Evolutionary conservation across 345 rosid species (phyloP), one percentile per base, ranked within the genome.

Genomic region (Aquilaria sinensis): DNA sequence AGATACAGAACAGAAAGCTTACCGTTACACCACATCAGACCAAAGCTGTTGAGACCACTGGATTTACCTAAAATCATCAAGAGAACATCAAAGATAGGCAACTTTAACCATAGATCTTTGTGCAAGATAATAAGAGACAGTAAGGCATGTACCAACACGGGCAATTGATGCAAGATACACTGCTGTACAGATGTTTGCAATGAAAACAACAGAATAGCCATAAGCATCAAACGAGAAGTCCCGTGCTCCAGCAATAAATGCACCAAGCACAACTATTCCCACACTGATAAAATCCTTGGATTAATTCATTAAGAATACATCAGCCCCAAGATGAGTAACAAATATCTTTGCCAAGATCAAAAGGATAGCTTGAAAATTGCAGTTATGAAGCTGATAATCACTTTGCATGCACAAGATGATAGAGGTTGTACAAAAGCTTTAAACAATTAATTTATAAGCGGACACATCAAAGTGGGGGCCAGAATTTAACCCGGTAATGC

Each of bases 1-100:
- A 51, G 23, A 48, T 51, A 47, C 32, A 47, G 14, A 13, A 37
- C 55, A 52, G 47, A 47, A 9, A 57, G 57, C 70, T 66, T 74
- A 84, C 89, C 89, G 62, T 81, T 84, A 74, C 86, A 84, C 89
- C 86, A 81, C 84, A 84, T 84, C 45, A 84, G 86, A 23, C 84
- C 89, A 72, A 84, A 84, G 75, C 80, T 84, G 62, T 77, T 84
- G 34, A 84, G 83, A 72, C 89, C 86, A 51, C 84, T 75, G 51
- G 89, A 77, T 74, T 81, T 84, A 53, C 86, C 89, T 77, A 78
- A 53, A 59, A 71, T 43, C 0, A 33, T 53, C 54, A 31, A 43
- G 51, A 72, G 37, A 37, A 30, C 29, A 46, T 52, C 12, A 58
- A 51, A 43, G 56, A 60, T 15, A 13, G 52, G 63, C 32, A 30